A percentile compares a stretch with the other conserved stretches of the same genome.
Conservation (phyloP, 805 yeast genomes). For the Hanseniaspora guilliermondii region DNA sequence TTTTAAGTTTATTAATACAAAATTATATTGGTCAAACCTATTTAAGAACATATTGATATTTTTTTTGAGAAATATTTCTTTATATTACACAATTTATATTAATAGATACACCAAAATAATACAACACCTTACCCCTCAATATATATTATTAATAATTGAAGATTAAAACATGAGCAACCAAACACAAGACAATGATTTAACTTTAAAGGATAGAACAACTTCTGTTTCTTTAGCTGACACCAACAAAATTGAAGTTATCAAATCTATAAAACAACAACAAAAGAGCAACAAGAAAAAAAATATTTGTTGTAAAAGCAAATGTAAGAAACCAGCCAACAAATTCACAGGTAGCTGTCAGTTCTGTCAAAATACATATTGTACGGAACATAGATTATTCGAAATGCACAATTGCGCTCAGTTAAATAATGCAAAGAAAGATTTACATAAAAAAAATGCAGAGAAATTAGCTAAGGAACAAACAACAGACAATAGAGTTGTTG, state of each 20-base stretch:
- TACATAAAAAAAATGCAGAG: constrained; percentile 75
- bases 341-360: constrained; percentile 72
- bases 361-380: constrained; percentile 76
- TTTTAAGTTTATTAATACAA: no score
- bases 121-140: neutral
- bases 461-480: constrained; percentile 78
- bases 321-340: constrained; percentile 51
- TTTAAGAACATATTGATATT: no score
- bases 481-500: constrained; percentile 25
- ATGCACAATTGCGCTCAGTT: constrained; percentile 72
- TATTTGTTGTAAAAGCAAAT: constrained; percentile 41
- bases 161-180: neutral
- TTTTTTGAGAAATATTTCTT: no score
- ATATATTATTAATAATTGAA: neutral
- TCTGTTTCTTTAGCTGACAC: constrained; percentile 11
- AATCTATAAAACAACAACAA: constrained; percentile 2
- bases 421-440: constrained; percentile 65
- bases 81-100: no score
- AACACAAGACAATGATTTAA: neutral
- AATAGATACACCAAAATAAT: neutral
- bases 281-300: constrained; percentile 29
- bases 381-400: constrained; percentile 75
- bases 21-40: no score
- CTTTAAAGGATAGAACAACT: constrained; percentile 1
- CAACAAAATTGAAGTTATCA: neutral